Base-by-base conservation (phyloP, 2,329 filamentous ascomycete genomes). In the Rhinocladiella mackenziei region DNA sequence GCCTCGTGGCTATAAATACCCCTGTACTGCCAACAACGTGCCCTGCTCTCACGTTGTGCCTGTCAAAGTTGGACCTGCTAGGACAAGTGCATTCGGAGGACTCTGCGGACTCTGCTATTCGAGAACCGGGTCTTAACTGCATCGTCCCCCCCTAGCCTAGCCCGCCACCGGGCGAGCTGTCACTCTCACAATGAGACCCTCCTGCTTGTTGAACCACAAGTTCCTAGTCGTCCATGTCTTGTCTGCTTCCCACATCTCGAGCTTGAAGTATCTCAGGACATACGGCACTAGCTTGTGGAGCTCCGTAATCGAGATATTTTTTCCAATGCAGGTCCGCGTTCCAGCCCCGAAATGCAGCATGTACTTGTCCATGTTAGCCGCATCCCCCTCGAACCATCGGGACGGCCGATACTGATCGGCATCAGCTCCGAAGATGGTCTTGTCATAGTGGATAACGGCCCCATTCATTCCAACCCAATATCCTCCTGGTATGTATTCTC, bases 381-480 rank as follows among this genome's bases (percentile, higher is more conserved):
- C 22, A 4, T 53, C 43, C n/a, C 33, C 53, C 13, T 36, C 36
- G 1, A 59, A 22, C 58, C 59, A 61, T 8, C 58, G 36, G 6
- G 50, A 50, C 0, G 59, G 59, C 7, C 48, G 40, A 30, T 39
- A 61, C 2, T 13, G 15, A 9, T 56, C 47, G 2, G 49, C 54
- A 34, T 61, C 56, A 7, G 34, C 32, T 2, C 57, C 58, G 29
- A 59, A 60, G 20, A 53, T 48, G 10, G 29, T 34, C 29, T 52
- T 35, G 17, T 56, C 37, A 5, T 48, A 47, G 23, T 59, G 51
- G 0, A 58, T 35, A 4, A 59, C 53, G 3, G 47, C 55, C 2
- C 51, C 43, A 15, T 54, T 54, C 48, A 54, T 51, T 10, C 51
- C 48, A 13, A 54, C 42, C 2, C 44, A 33, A 20, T 43, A 51